Conservation (phyloP, 345 rosid genomes). For the Gossypium ekmanianum region DNA sequence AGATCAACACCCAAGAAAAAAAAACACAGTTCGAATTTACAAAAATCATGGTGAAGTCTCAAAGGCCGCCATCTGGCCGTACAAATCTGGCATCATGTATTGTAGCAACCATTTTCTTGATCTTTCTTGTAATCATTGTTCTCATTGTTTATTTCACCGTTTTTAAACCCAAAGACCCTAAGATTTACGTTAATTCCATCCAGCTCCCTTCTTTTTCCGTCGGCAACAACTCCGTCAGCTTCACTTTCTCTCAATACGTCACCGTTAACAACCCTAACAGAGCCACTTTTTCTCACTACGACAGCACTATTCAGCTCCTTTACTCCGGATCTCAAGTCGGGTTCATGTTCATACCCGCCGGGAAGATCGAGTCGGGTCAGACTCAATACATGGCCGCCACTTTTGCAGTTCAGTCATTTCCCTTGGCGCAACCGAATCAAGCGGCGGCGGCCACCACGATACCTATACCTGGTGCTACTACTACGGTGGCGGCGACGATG, state of each 20-base stretch:
- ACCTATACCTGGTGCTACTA: not conserved
- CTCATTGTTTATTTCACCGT: slow-evolving; percentile 89
- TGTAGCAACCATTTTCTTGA: slow-evolving; percentile 81
- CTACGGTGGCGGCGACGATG: not conserved
- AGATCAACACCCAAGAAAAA: not conserved
- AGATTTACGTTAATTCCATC: slow-evolving; percentile 38
- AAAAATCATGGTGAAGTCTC: slow-evolving; percentile 29
- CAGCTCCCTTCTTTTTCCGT: slow-evolving; percentile 92
- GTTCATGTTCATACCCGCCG: slow-evolving; percentile 98
- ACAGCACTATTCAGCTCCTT: slow-evolving; percentile 83
- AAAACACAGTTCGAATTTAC: not conserved
- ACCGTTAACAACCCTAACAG: slow-evolving; percentile 80
- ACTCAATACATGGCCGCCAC: slow-evolving; percentile 95
- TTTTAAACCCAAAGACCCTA: slow-evolving; percentile 84
- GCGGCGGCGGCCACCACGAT: slow-evolving; percentile 17
- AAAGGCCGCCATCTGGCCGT: slow-evolving; percentile 43
- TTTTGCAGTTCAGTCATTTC: slow-evolving; percentile 82
- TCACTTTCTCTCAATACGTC: slow-evolving; percentile 87
- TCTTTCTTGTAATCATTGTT: slow-evolving; percentile 52
- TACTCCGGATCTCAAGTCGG: slow-evolving; percentile 87
- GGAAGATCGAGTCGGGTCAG: slow-evolving; percentile 69
- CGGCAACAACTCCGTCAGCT: slow-evolving; percentile 78
- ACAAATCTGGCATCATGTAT: slow-evolving; percentile 91
- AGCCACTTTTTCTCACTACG: slow-evolving; percentile 87
- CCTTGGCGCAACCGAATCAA: slow-evolving; percentile 36